Evolutionary conservation across 176 grass and related monocot species (phyloP).

Genomic region (Sorghum bicolor): Sorghum_bicolor_NCBIv3 NC_012871.2:8951501-8952000

Average conservation of each 20-base stretch:
- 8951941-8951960: constrained; percentile 55
- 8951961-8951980: not conserved
- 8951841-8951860: constrained; percentile 13
- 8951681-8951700: constrained; percentile 29
- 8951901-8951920: constrained; percentile 49
- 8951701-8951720: constrained; percentile 24
- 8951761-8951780: not conserved
- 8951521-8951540: constrained; percentile 31
- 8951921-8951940: constrained; percentile 63
- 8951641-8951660: constrained; percentile 20
- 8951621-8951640: not conserved
- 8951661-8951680: constrained; percentile 52
- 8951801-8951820: constrained; percentile 37
- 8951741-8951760: constrained; percentile 43
- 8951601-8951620: constrained; percentile 12
- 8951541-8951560: constrained; percentile 54
- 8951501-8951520: not conserved
- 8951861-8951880: constrained; percentile 50
- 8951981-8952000: not conserved
- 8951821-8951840: constrained; percentile 29
- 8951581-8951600: constrained; percentile 54
- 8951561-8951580: constrained; percentile 45
- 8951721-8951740: not conserved
- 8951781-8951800: not conserved
- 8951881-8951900: constrained; percentile 24